Evolutionary conservation across 805 yeast species (phyloP), one percentile per base, ranked within the genome.

Genomic region (Saccharomycopsis synnaedendra): DNA sequence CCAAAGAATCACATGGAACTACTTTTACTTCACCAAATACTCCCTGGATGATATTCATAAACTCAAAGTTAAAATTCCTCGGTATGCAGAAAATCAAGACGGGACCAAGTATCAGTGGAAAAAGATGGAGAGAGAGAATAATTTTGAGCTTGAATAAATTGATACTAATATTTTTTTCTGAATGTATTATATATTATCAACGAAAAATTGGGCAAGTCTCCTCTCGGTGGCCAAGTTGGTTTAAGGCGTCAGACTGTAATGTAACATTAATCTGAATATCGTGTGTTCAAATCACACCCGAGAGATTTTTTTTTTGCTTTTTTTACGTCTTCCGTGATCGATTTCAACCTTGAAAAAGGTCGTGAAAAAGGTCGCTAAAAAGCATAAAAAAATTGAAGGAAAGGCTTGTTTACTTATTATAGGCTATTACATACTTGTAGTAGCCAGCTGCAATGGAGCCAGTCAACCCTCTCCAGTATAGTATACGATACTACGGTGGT

Each of bases 1-100:
- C 49, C 94, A 87, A 63, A 89, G 89, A 96, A 71, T 90, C 40
- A 72, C 97, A 60, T 81, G 89, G 56, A 89, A 89, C 66, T 90
- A 85, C 64, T 90, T 87, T 63, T 90, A 90, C 47, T 96, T 96
- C 5, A 86, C 97, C 2, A 69, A 89, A 35, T 76, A 79, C 58
- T 69, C 95, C 0, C 97, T 93, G 86, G 68, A 72, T 72, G 28
- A 89, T 70, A 58, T 71, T 88, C 52, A 70, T 87, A 47, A 77
- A 75, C n/a, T 67, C 70, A 53, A 66, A 65, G 8, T 62, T 67
- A 4, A 52, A 57, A 3, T 95, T 93, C 1, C 60, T 71, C 28
- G 56, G 58, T 9, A 64, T 86, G 44, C 86, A 87, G 61, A 74
- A 76, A 45, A 80, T 85, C 52, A 96, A 90, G 60, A 59, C 85